A percentile compares a stretch with the other conserved stretches of the same genome.
phyloP scores from a whole-genome alignment of 192 early-diverging fungal genomes.

The Gaertneriomyces sp. region DNA sequence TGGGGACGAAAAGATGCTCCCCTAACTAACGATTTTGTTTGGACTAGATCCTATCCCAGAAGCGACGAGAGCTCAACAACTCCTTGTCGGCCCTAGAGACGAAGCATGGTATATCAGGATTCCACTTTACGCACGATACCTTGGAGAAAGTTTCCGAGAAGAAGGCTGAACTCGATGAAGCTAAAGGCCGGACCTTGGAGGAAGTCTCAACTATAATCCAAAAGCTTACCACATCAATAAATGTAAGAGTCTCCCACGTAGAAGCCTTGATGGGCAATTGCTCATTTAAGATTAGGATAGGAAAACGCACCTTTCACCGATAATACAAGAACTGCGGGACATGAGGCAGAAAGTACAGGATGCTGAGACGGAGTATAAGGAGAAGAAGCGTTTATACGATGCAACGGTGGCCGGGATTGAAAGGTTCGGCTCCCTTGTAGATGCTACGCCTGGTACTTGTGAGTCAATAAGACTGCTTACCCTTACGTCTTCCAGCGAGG shows the following conservation, averaged over 20 bases:
- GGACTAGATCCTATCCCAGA: conserved; percentile 31
- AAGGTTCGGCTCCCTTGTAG: conserved; percentile 26
- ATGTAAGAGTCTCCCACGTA: conserved; percentile 23
- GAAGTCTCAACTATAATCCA: conserved; percentile 54
- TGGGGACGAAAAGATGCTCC: neutral
- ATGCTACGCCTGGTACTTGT: neutral
- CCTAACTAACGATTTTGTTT: neutral
- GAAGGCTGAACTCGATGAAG: conserved; percentile 55
- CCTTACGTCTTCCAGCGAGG: conserved; percentile 34
- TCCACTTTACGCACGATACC: conserved; percentile 44
- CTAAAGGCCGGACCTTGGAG: conserved; percentile 51
- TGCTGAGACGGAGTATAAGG: conserved; percentile 49
- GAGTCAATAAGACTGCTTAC: neutral
- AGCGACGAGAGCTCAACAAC: conserved; percentile 28
- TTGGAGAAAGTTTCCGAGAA: conserved; percentile 55
- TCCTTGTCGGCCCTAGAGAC: conserved; percentile 36
- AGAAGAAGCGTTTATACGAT: conserved; percentile 55
- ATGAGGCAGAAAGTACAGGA: conserved; percentile 43
- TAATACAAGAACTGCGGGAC: conserved; percentile 52
- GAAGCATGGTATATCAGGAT: conserved; percentile 38
- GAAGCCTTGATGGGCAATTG: neutral
- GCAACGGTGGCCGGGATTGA: conserved; percentile 53
- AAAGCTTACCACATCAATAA: conserved; percentile 45
- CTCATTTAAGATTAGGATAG: conserved; percentile 30
- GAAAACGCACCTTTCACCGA: conserved; percentile 48